Conservation (phyloP, 129 eudicot species). For the Erigeron canadensis region DNA sequence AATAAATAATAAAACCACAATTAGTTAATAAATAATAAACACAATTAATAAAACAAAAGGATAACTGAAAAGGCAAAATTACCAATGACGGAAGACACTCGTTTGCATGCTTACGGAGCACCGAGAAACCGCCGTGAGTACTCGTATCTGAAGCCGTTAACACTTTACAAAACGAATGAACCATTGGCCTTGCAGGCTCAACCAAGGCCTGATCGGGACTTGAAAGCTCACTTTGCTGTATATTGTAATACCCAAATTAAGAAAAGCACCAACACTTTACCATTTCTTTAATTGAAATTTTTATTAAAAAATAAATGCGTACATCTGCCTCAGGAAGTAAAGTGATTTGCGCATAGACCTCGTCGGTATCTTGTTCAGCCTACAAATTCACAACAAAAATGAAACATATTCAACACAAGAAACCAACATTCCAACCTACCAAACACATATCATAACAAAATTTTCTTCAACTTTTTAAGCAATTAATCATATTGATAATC, state of each 20-base stretch:
- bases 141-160: constrained; percentile 96
- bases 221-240: constrained; percentile 71
- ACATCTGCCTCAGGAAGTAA: constrained; percentile 75
- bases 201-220: constrained; percentile 51
- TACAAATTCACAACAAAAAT: constrained; percentile 28
- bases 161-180: constrained; percentile 84
- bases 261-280: background rate
- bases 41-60: background rate
- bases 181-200: constrained; percentile 62
- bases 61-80: background rate
- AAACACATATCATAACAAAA: constrained; percentile 4
- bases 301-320: constrained; percentile 26
- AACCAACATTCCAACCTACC: constrained; percentile 5
- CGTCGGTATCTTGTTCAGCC: constrained; percentile 97
- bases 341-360: constrained; percentile 91
- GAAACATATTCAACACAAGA: constrained; percentile 3
- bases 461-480: constrained; percentile 26
- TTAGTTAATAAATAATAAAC: too few species aligned
- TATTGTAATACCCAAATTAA: background rate
- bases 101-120: constrained; percentile 81
- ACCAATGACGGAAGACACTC: constrained; percentile 94
- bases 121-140: constrained; percentile 97
- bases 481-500: constrained; percentile 7
- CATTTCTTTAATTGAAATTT: background rate
- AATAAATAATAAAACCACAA: background rate